phyloP scores from a whole-genome alignment of 2,329 filamentous ascomycete genomes.

The Helotiales sp. region DNA sequence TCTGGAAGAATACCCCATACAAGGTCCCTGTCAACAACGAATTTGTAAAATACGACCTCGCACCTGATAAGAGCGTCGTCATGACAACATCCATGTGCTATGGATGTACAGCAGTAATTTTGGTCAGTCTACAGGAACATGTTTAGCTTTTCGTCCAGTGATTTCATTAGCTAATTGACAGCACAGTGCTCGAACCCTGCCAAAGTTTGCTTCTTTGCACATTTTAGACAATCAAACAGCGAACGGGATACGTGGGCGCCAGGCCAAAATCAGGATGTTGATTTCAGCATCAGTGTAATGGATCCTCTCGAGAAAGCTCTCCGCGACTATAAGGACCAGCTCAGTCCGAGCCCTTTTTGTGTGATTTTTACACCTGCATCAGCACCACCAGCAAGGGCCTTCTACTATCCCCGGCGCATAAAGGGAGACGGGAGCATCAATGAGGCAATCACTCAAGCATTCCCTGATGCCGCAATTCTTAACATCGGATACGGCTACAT shows the following conservation, averaged over 20 bases:
- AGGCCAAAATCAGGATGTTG: background rate
- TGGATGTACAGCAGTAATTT: background rate
- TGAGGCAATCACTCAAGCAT: background rate
- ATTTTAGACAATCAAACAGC: background rate
- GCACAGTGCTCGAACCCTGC: background rate
- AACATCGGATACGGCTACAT: background rate
- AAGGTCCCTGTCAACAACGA: background rate
- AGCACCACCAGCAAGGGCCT: background rate
- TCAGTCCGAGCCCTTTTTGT: background rate
- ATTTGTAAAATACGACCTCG: background rate
- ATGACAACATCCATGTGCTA: background rate
- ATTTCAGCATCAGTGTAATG: background rate
- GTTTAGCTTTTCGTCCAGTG: background rate
- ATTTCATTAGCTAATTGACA: background rate
- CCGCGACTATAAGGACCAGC: background rate
- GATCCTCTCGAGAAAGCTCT: background rate
- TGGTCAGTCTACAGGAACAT: background rate
- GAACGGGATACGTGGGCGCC: background rate
- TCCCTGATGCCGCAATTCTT: background rate
- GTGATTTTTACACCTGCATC: background rate
- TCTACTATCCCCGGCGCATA: background rate
- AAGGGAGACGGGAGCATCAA: background rate
- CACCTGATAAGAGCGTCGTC: background rate
- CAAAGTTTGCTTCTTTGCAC: background rate
- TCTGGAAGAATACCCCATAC: background rate